Base-by-base conservation (phyloP, 2,329 filamentous ascomycete genomes). In the Ophiostoma tasmaniense region DNA sequence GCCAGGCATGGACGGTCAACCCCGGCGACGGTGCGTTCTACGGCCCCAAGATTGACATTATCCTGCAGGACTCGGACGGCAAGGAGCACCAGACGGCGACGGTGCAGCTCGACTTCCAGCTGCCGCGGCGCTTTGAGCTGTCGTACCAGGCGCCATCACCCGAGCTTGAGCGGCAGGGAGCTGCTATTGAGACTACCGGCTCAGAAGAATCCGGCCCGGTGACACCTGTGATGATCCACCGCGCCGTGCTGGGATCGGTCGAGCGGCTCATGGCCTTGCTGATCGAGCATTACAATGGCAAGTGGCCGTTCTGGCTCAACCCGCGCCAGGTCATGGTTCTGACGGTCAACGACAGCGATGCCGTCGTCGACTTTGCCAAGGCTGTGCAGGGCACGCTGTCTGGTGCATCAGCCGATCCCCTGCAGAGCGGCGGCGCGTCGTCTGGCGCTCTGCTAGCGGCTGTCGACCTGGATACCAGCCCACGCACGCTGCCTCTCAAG, bases 61-160 rank as follows among this genome's bases (percentile, higher is more conserved):
- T 96, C 52, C 79, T 96, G 64, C 87, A 85, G 71, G 92, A 96
- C 75, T 89, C 89, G 0, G 86, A 91, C 74, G 91, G 91, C 8
- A 96, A 94, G 76, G 90, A 93, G 74, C 92, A 96, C 76, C 92
- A 96, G 76, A 91, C 93, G 2, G 93, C 92, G 2, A 96, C 92
- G 0, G 89, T 96, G 66, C 92, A 96, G 80, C 85, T 96, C 35
- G 92, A 96, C 77, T 96, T 96, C 77, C 93, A 96, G 78, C 83
- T 96, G 1, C 92, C 92, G 0, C 90, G 91, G 75, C 87, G 92
- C 14, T 96, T 96, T 75, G 86, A 86, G 64, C 81, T 96, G 45
- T 84, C 89, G 74, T 96, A 96, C 75, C 82, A 87, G 74, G 88
- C 88, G 0, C 88, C 89, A 0, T 87, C 87, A 0, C 87, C 89